Conservation (phyloP, 306 rosid species). For the Boehmeria nivea region DNA sequence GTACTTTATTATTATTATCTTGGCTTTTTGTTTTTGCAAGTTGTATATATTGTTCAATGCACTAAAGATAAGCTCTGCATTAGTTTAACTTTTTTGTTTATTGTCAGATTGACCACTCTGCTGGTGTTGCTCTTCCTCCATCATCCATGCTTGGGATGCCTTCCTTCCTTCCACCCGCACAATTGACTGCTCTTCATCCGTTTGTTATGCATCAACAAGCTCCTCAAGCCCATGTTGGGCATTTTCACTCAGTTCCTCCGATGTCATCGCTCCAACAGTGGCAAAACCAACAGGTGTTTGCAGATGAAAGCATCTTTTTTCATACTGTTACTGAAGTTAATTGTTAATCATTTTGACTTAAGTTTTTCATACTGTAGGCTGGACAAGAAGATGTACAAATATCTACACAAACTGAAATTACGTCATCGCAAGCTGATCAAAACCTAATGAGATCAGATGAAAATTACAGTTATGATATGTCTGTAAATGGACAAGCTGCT, state of each 20-base stretch:
- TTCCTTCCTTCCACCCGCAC: constrained; percentile 86
- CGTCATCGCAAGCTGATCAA: constrained; percentile 60
- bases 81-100: constrained; percentile 10
- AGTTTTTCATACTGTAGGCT: constrained; percentile 35
- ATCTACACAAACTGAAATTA: constrained; percentile 46
- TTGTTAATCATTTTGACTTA: background rate
- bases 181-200: constrained; percentile 76
- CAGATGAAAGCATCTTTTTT: constrained; percentile 12
- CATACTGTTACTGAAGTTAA: background rate
- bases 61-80: background rate
- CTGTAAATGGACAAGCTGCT: constrained; percentile 67
- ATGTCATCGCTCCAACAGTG: constrained; percentile 79
- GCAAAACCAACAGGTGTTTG: constrained; percentile 76
- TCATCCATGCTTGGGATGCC: constrained; percentile 82
- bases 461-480: constrained; percentile 54
- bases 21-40: background rate
- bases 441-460: constrained; percentile 53
- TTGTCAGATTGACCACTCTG: constrained; percentile 55
- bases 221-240: constrained; percentile 76
- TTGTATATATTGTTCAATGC: background rate
- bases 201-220: constrained; percentile 89
- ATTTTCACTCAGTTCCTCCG: constrained; percentile 64
- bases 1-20: constrained; percentile 22
- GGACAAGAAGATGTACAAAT: constrained; percentile 55
- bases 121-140: constrained; percentile 67